These are phyloP conservation scores for Eremochloa ophiuroides DNA, from an alignment of 176 grass and related monocot species.

Conservation along the genomic window DNA sequence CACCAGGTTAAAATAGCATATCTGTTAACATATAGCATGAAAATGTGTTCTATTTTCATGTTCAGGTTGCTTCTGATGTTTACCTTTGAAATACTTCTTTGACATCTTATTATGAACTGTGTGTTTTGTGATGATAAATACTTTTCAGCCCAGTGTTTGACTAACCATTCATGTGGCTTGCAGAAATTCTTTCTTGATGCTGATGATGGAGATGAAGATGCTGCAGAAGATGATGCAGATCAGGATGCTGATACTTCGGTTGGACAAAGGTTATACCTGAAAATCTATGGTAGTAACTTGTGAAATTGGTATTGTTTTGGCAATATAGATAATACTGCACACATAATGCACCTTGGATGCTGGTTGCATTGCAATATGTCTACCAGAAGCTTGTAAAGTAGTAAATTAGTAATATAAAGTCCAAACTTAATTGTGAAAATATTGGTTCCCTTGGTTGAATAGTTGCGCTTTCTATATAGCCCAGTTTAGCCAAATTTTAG, in stretches of 20 bases:
- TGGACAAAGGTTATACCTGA: conserved; percentile 37
- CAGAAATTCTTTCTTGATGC: conserved; percentile 96
- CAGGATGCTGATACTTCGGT: conserved; percentile 34
- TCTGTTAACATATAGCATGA: neutral
- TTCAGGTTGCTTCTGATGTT: neutral
- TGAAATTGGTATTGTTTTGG: neutral
- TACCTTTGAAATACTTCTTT: neutral
- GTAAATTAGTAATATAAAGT: too few species aligned
- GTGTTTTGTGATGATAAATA: neutral
- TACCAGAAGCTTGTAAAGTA: too few species aligned
- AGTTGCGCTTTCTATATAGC: neutral
- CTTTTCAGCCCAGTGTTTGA: neutral
- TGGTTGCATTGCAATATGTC: neutral
- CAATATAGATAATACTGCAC: neutral
- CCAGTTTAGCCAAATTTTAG: too few species aligned
- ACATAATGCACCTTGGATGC: neutral
- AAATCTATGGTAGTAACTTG: neutral
- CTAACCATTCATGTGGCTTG: conserved; percentile 16
- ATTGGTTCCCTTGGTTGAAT: neutral
- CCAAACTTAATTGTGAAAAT: neutral
- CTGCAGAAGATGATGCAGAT: conserved; percentile 30
- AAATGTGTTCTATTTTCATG: neutral
- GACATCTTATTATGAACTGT: neutral
- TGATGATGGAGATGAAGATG: conserved; percentile 65
- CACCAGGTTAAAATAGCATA: neutral